These are phyloP conservation scores for Tetrapisispora arboricola DNA, from an alignment of 805 yeast species.

Conservation along the genomic window DNA sequence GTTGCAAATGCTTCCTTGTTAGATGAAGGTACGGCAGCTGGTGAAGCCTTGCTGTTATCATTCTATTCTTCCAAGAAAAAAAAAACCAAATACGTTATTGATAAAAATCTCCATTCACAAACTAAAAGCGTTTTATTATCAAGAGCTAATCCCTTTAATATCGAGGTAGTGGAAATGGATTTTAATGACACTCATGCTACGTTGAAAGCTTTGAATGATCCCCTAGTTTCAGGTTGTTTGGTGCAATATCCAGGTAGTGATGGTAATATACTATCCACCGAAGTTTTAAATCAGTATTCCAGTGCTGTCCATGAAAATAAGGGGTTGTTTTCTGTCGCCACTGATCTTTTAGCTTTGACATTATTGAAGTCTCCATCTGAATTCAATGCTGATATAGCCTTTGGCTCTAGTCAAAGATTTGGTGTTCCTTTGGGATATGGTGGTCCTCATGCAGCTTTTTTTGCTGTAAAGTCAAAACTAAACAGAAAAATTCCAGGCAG, in stretches of 20 bases:
- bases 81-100: conserved; percentile 59
- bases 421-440: conserved; percentile 98
- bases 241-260: conserved; percentile 87
- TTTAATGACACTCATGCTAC: conserved; percentile 35
- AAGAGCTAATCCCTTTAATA: conserved; percentile 66
- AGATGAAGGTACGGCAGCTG: conserved; percentile 97
- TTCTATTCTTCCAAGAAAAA: conserved; percentile 60
- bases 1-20: conserved; percentile 89
- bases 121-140: conserved; percentile 70
- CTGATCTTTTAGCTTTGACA: conserved; percentile 85
- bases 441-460: conserved; percentile 98
- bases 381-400: conserved; percentile 85
- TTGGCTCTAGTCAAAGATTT: conserved; percentile 90
- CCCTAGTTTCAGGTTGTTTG: conserved; percentile 63
- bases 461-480: conserved; percentile 70
- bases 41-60: conserved; percentile 88
- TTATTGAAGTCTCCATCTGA: conserved; percentile 72
- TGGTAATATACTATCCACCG: conserved; percentile 49
- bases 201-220: conserved; percentile 26
- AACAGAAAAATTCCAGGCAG: conserved; percentile 96
- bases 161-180: conserved; percentile 52
- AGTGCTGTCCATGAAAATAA: conserved; percentile 59
- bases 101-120: conserved; percentile 70
- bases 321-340: conserved; percentile 75
- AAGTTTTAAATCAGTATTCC: conserved; percentile 45